Percentiles rank a stretch among this genome's conserved stretches.
phyloP scores from a whole-genome alignment of 2,329 filamentous ascomycete species.

The Fusarium palustre region DNA sequence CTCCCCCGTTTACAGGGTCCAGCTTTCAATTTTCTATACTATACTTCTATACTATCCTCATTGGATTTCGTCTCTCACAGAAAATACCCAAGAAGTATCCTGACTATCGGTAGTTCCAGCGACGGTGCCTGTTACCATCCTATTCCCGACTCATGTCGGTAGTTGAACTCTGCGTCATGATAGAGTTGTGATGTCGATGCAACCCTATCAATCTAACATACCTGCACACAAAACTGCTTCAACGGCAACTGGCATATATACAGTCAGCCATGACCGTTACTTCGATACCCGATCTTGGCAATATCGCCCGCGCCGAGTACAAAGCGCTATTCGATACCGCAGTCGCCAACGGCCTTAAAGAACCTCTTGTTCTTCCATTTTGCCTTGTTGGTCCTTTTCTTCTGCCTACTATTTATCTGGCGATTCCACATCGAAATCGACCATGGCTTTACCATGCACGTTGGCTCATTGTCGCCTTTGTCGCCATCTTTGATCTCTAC shows the following conservation, averaged over 20 bases:
- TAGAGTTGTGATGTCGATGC: constrained; percentile 19
- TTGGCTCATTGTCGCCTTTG: constrained; percentile 62
- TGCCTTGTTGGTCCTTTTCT: constrained; percentile 60
- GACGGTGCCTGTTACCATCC: neutral
- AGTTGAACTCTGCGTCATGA: constrained; percentile 26
- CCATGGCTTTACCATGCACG: constrained; percentile 62
- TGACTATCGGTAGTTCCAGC: neutral
- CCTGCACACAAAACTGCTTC: constrained; percentile 2
- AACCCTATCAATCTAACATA: neutral
- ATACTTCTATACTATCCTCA: neutral
- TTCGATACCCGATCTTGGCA: constrained; percentile 39
- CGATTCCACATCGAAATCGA: constrained; percentile 64
- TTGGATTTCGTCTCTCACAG: neutral
- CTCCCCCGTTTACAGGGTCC: neutral
- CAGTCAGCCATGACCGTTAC: constrained; percentile 17
- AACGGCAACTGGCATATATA: constrained; percentile 1
- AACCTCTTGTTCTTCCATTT: constrained; percentile 66
- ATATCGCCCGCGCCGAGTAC: constrained; percentile 50
- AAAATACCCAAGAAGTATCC: neutral
- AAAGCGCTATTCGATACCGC: constrained; percentile 53
- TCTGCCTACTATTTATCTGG: constrained; percentile 66
- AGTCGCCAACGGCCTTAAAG: constrained; percentile 54
- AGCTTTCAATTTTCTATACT: neutral
- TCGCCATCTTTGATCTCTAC: constrained; percentile 58
- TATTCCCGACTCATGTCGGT: constrained; percentile 12